Conservation (phyloP, 345 rosid species). For the Nasturtium officinale region DNA sequence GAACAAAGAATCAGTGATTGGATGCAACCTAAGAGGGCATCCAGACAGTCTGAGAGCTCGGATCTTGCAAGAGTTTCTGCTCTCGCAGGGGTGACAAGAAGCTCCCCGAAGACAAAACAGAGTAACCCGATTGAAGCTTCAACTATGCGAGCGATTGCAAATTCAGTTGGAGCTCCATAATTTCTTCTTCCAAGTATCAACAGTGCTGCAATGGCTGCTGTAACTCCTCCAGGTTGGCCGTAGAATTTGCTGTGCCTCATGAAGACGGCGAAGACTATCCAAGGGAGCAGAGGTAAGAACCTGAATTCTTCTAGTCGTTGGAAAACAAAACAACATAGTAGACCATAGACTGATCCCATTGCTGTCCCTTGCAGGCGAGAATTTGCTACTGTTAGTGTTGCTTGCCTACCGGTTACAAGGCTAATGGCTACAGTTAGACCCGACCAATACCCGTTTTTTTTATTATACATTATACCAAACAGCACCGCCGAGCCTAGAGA, state of each 20-base stretch:
- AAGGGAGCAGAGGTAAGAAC: constrained; percentile 62
- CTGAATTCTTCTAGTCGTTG: constrained; percentile 45
- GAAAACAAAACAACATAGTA: constrained; percentile 57
- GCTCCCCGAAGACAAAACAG: constrained; percentile 56
- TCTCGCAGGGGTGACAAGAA: constrained; percentile 53
- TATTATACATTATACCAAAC: constrained; percentile 59
- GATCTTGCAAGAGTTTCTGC: constrained; percentile 61
- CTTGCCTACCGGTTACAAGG: constrained; percentile 57
- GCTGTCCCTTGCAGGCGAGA: constrained; percentile 76
- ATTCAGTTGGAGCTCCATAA: constrained; percentile 56
- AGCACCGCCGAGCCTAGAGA: constrained; percentile 67
- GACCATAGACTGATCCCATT: constrained; percentile 72
- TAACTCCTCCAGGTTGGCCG: constrained; percentile 63
- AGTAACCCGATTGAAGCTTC: constrained; percentile 64
- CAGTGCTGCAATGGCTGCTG: constrained; percentile 62
- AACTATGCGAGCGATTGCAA: constrained; percentile 58
- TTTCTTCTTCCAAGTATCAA: constrained; percentile 66
- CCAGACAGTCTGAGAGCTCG: constrained; percentile 48
- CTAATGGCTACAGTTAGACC: constrained; percentile 75
- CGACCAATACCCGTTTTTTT: constrained; percentile 69
- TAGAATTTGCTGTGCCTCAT: constrained; percentile 67
- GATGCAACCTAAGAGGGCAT: constrained; percentile 40
- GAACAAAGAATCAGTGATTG: constrained; percentile 35
- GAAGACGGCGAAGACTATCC: constrained; percentile 61
- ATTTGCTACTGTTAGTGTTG: constrained; percentile 59